Percentiles rank a stretch among this genome's conserved stretches.
phyloP scores from a whole-genome alignment of 2,329 filamentous ascomycete species.

The Epichloe brachyelytri region DNA sequence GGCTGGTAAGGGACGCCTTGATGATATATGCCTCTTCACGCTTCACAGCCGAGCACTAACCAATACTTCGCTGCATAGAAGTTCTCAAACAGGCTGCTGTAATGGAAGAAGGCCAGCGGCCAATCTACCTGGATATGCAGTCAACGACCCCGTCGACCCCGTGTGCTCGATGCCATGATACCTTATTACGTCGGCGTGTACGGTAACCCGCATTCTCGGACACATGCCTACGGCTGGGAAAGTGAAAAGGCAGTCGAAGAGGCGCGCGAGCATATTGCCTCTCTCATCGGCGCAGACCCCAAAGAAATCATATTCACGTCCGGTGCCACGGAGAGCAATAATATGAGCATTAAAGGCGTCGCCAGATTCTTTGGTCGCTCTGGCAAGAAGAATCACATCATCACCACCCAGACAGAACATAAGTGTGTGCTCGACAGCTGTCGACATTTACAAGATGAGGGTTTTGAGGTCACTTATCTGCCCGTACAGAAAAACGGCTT shows the following conservation, averaged over 20 bases:
- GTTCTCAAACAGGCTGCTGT: constrained; percentile 84
- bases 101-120: constrained; percentile 83
- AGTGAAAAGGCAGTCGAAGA: constrained; percentile 87
- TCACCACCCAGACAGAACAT: constrained; percentile 95
- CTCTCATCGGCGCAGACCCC: constrained; percentile 80
- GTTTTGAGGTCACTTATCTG: constrained; percentile 92
- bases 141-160: constrained; percentile 85
- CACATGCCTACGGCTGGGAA: constrained; percentile 98
- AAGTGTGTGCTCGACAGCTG: constrained; percentile 98
- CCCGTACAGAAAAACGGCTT: constrained; percentile 82
- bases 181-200: constrained; percentile 88
- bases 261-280: constrained; percentile 70
- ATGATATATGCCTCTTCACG: not conserved
- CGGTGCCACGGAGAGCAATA: constrained; percentile 96
- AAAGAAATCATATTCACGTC: constrained; percentile 99
- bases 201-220: constrained; percentile 93
- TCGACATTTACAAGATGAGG: constrained; percentile 90
- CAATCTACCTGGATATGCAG: constrained; percentile 98
- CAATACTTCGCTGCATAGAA: constrained; percentile 27
- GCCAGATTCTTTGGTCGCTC: constrained; percentile 85
- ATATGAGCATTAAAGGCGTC: constrained; percentile 99
- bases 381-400: constrained; percentile 97
- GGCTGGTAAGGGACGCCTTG: constrained; percentile 29
- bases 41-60: not conserved
- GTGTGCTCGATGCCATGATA: constrained; percentile 93